These are phyloP conservation scores for Chrysosporium queenslandicum DNA, from an alignment of 2,329 filamentous ascomycete species.

Conservation along the genomic window DNA sequence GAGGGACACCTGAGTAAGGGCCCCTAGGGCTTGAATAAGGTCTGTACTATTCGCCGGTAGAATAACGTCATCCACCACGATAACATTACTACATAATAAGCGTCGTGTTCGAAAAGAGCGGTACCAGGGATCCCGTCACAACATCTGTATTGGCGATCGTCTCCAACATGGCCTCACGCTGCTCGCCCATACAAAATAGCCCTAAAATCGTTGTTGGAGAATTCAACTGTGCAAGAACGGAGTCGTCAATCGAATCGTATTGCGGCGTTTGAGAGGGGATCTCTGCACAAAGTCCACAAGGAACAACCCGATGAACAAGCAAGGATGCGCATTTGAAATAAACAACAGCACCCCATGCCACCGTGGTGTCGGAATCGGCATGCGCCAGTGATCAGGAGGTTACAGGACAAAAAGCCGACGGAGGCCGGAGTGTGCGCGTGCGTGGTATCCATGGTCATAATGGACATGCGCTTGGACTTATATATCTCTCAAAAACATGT, in stretches of 20 bases:
- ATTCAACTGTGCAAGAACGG: no score
- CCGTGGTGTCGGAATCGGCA: not conserved
- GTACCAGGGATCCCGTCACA: not conserved
- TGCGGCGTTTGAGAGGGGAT: no score
- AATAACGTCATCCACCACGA: not conserved
- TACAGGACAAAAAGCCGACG: not conserved
- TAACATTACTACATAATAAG: not conserved
- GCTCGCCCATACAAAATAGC: no score
- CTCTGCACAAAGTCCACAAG: not conserved
- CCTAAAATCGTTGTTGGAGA: no score
- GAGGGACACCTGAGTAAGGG: no score
- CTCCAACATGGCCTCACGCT: no score
- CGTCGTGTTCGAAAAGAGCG: not conserved
- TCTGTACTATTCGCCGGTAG: not conserved
- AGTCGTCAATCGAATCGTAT: no score
- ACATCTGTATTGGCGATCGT: no score
- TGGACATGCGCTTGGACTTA: not conserved
- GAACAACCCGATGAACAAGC: not conserved
- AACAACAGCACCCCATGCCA: not conserved
- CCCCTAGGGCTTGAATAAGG: not conserved
- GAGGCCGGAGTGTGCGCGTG: not conserved
- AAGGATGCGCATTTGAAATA: not conserved
- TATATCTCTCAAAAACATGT: not conserved
- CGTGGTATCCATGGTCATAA: not conserved
- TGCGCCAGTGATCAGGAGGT: not conserved